Evolutionary conservation across 169 alveolate genomes (phyloP), one percentile per base, ranked within the genome.

Genomic region (Fabrea salina): DNA sequence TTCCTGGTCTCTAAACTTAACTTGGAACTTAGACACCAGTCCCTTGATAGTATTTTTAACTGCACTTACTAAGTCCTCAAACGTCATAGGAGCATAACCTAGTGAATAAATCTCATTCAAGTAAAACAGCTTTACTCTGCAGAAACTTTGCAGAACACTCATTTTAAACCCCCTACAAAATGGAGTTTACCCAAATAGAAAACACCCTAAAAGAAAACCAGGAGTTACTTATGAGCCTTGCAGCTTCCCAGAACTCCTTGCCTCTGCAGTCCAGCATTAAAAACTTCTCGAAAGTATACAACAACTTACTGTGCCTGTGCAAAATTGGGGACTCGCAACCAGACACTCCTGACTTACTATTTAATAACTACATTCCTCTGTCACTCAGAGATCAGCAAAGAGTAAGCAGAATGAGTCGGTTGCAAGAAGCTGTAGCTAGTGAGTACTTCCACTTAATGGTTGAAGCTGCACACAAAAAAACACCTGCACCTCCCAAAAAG

Each of bases 401-500:
- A 13, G 39, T 61, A 16, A 61, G 39, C 39, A n/a, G 32, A 47
- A 33, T n/a, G 11, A 51, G 39, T 35, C 11, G 74, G 11, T n/a
- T 61, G 16, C 74, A 61, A 27, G 74, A 61, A 61, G 74, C 74
- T 27, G 13, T n/a, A 33, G 74, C 74, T 1, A 51, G 74, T 1
- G 74, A 61, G 25, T 61, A 61, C 3, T 61, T 61, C 39, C 74
- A 61, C 13, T 61, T 61, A 13, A 61, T 61, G 50, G 39, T 61
- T 61, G 74, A 61, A 61, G 41, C 74, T 37, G 74, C 74, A 61
- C 74, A 61, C 16, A 61, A 61, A 35, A 47, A 61, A 13, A 16
- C 16, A 61, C 50, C 74, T 61, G 16, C 74, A 51, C 74, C 74
- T 61, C 67, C 67, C 2, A 61, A 61, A 61, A 61, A 61, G 25